Evolutionary conservation across 257 asterid genomes (phyloP).

Genomic region (Primulina tabacum): DNA sequence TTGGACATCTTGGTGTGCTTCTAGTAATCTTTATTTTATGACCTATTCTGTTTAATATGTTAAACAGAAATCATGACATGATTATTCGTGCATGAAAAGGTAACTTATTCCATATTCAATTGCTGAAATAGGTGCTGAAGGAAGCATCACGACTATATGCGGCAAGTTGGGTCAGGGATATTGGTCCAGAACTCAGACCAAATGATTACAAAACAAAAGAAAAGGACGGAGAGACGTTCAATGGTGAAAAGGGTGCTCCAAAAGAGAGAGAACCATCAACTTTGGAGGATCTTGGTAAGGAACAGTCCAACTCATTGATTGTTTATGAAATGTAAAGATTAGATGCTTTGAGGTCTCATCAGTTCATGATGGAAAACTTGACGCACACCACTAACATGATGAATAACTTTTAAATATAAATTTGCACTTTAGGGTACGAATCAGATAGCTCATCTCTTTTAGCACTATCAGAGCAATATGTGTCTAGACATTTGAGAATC

Average conservation of each 20-base stretch:
- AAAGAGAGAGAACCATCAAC: conserved; percentile 68
- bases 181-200: conserved; percentile 92
- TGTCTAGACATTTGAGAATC: too few relatives aligned
- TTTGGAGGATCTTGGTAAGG: conserved; percentile 84
- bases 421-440: neutral
- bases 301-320: neutral
- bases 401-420: neutral
- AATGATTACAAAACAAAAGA: conserved; percentile 51
- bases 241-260: conserved; percentile 28
- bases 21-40: neutral
- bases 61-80: neutral
- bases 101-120: neutral
- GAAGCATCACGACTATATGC: conserved; percentile 76
- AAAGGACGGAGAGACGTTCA: conserved; percentile 28
- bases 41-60: neutral
- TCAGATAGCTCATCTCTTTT: neutral
- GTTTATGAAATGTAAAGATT: neutral
- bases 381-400: neutral
- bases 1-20: neutral
- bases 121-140: conserved; percentile 58
- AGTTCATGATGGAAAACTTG: too few relatives aligned
- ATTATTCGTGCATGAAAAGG: neutral
- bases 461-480: neutral
- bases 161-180: conserved; percentile 93
- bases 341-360: neutral